Evolutionary conservation across 1,139 yeast genomes (phyloP).

Genomic region (Scheffersomyces insectosa): DNA sequence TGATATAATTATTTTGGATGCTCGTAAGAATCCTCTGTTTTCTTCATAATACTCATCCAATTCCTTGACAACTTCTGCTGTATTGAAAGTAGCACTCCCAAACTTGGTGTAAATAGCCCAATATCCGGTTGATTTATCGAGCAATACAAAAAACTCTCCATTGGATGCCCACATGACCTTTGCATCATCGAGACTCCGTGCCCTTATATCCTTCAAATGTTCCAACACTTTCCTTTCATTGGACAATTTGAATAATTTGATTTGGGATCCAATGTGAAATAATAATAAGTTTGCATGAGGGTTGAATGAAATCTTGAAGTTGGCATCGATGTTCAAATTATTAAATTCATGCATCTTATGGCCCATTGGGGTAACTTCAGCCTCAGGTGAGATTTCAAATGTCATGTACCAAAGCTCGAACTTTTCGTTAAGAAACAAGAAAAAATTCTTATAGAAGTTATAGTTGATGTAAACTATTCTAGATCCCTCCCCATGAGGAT

Average conservation of each 20-base stretch:
- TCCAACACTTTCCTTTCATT: conserved; percentile 8
- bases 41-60: conserved; percentile 17
- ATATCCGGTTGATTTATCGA: conserved; percentile 20
- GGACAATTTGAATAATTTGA: conserved; percentile 16
- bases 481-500: conserved; percentile 12
- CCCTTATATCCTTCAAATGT: conserved; percentile 12
- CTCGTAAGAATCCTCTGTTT: conserved; percentile 23
- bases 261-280: conserved; percentile 9
- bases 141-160: conserved; percentile 33
- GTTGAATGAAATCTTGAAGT: conserved; percentile 19
- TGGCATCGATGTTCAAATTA: background rate
- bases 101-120: conserved; percentile 41
- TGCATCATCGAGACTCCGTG: conserved; percentile 4
- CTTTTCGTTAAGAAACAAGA: conserved; percentile 30
- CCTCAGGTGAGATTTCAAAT: conserved; percentile 12
- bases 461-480: conserved; percentile 25
- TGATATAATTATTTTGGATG: conserved; percentile 22
- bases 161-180: conserved; percentile 34
- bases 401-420: conserved; percentile 32
- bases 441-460: conserved; percentile 29
- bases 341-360: conserved; percentile 1
- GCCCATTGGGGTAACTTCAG: conserved; percentile 1
- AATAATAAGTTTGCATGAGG: conserved; percentile 27
- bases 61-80: conserved; percentile 26
- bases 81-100: conserved; percentile 34